These are phyloP conservation scores for Brassica hybrid DNA, from an alignment of 441 rosid genomes.

Conservation along the genomic window DNA sequence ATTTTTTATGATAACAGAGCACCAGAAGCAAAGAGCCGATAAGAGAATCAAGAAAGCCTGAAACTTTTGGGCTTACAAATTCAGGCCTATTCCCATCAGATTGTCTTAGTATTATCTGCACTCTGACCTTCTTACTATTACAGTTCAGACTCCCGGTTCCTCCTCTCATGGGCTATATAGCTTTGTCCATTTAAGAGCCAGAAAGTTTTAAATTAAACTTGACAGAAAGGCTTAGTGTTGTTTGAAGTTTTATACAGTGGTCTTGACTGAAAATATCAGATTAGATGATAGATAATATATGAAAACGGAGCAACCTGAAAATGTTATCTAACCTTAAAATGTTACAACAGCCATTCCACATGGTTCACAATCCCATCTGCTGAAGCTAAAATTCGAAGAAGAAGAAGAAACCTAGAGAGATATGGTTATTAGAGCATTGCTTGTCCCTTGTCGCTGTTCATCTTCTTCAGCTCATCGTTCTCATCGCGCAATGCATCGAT, in stretches of 20 bases:
- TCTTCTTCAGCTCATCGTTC: slow-evolving; percentile 72
- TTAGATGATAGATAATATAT: slow-evolving; percentile 24
- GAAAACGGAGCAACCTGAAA: slow-evolving; percentile 24
- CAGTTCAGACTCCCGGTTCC: too few species aligned
- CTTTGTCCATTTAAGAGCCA: too few species aligned
- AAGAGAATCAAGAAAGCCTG: background rate
- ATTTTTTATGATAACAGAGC: background rate
- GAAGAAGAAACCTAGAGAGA: slow-evolving; percentile 14
- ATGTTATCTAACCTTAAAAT: slow-evolving; percentile 17
- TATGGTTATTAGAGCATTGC: slow-evolving; percentile 19
- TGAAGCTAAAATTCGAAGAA: slow-evolving; percentile 24
- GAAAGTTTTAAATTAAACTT: too few species aligned
- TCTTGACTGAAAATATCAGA: slow-evolving; percentile 6
- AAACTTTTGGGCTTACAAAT: background rate
- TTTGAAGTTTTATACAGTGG: background rate
- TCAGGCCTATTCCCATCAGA: background rate
- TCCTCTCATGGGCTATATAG: too few species aligned
- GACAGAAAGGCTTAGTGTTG: background rate
- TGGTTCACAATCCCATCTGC: slow-evolving; percentile 20
- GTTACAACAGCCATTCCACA: slow-evolving; percentile 32
- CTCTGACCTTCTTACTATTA: too few species aligned
- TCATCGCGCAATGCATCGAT: slow-evolving; percentile 68
- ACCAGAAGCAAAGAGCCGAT: background rate
- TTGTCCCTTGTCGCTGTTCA: slow-evolving; percentile 27
- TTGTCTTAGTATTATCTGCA: too few species aligned